These are phyloP conservation scores for Poterioochromonas sp. DNA, from an alignment of 352 stramenopile species.

Conservation along the genomic window DNA sequence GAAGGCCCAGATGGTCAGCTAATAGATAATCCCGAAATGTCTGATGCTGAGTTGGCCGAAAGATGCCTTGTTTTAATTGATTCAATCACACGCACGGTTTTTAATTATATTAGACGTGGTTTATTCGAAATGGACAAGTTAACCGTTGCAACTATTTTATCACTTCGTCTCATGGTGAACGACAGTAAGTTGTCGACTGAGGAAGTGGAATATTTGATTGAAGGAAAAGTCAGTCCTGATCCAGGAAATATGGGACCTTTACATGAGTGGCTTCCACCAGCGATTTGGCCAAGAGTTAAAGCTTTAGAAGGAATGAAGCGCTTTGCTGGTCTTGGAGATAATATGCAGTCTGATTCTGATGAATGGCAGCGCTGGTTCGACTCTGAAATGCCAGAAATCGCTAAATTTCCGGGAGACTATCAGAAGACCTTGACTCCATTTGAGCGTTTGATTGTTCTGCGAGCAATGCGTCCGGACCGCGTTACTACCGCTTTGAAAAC, in stretches of 20 bases:
- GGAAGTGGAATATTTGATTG: conserved; percentile 81
- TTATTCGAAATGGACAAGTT: conserved; percentile 89
- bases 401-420: conserved; percentile 82
- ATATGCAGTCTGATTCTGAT: conserved; percentile 89
- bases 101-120: conserved; percentile 85
- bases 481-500: conserved; percentile 79
- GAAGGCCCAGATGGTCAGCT: conserved; percentile 23
- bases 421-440: conserved; percentile 81
- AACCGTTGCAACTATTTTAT: conserved; percentile 83
- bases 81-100: conserved; percentile 84
- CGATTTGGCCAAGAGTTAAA: conserved; percentile 83
- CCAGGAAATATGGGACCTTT: conserved; percentile 80
- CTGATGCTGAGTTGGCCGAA: conserved; percentile 72
- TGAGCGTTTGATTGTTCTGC: conserved; percentile 73
- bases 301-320: conserved; percentile 75
- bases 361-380: conserved; percentile 93
- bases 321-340: conserved; percentile 81
- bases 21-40: conserved; percentile 54
- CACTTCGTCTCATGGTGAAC: conserved; percentile 81
- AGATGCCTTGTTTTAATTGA: conserved; percentile 70
- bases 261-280: conserved; percentile 75
- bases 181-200: conserved; percentile 64
- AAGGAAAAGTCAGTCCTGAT: conserved; percentile 59
- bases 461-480: conserved; percentile 80
- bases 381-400: conserved; percentile 79